phyloP scores from a whole-genome alignment of 768 basidiomycete genomes.

The Melanogaster broomeanus region DNA sequence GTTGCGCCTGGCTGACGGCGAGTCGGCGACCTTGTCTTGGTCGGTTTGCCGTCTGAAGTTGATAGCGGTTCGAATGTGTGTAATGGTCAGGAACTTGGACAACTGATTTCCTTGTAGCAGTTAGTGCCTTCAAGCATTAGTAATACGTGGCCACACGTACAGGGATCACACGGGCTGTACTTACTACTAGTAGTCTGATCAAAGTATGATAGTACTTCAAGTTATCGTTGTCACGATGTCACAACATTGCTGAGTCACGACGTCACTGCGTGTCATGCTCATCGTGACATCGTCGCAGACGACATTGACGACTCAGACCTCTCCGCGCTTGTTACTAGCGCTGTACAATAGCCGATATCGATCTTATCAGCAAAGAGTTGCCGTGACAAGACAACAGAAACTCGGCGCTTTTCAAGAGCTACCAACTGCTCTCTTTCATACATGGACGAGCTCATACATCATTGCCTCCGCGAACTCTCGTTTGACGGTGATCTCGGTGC shows the following conservation, averaged over 20 bases:
- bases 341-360: not conserved
- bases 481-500: slow-evolving; percentile 91
- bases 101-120: too few species aligned
- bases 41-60: not conserved
- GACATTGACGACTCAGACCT: not conserved
- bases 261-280: not conserved
- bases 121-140: too few species aligned
- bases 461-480: slow-evolving; percentile 82
- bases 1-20: not conserved
- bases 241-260: not conserved
- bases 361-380: not conserved
- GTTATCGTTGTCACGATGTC: not conserved
- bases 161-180: too few species aligned
- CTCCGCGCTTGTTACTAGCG: not conserved
- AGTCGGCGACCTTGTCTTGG: not conserved
- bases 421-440: not conserved
- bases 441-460: slow-evolving; percentile 87
- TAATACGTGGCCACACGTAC: too few species aligned
- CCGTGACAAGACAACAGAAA: slow-evolving; percentile 2
- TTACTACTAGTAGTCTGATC: too few species aligned
- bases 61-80: too few species aligned
- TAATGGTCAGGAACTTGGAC: too few species aligned
- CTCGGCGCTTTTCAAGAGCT: not conserved
- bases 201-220: too few species aligned
- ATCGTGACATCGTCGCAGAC: slow-evolving; percentile 2